phyloP scores from a whole-genome alignment of 306 rosid genomes.

The Delonix regia region DNA sequence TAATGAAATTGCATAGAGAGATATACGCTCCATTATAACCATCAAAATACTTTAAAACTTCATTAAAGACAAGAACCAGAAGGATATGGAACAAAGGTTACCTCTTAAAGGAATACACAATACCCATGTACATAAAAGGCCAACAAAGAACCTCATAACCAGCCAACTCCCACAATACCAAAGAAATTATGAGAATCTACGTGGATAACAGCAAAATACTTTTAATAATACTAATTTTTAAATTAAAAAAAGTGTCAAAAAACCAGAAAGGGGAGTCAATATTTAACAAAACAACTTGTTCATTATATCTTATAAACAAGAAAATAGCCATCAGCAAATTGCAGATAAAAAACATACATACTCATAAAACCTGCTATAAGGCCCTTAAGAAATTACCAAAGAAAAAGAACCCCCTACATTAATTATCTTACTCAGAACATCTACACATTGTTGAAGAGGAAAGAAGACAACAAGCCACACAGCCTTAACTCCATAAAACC shows the following conservation, averaged over 20 bases:
- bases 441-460: not conserved
- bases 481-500: not conserved
- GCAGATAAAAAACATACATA: too few species aligned
- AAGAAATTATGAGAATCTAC: too few species aligned
- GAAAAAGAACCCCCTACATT: not conserved
- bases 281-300: too few species aligned
- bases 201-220: too few species aligned
- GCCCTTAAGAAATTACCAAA: not conserved
- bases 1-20: conserved; percentile 6
- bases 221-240: too few species aligned
- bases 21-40: not conserved
- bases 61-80: not conserved
- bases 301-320: too few species aligned
- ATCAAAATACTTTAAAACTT: not conserved
- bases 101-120: not conserved
- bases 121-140: not conserved
- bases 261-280: too few species aligned
- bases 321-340: too few species aligned
- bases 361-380: too few species aligned
- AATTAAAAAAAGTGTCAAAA: too few species aligned
- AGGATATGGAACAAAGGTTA: not conserved
- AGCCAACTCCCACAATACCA: too few species aligned
- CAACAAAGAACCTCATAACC: not conserved
- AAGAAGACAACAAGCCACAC: not conserved
- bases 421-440: not conserved